Evolutionary conservation across 495 filamentous ascomycete species (phyloP), one percentile per base, ranked within the genome.

Genomic region (Lentithecium fluviatile): DNA sequence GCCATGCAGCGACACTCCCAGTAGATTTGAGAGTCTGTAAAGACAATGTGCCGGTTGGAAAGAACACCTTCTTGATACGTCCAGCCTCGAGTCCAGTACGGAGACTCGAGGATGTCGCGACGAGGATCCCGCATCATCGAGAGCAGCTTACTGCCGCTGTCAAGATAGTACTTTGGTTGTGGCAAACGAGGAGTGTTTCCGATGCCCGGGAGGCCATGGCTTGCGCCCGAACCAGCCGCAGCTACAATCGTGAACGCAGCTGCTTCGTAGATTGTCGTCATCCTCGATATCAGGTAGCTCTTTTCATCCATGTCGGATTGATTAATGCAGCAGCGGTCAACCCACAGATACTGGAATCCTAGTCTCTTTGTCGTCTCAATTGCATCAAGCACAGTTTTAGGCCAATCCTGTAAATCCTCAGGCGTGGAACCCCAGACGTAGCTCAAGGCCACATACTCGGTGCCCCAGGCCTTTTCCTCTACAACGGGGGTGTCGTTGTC

Each of bases 1-100:
- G 36, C 36, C 26, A 42, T 42, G 29, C 29, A 38, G 12, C 29
- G 36, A 19, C 26, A 53, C 34, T 53, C 50, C 50, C 26, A 53
- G 29, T 53, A 53, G 29, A 38, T 15, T 13, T 53, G 50, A 21
- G 32, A 13, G 17, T 53, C 32, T 10, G 50, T 19, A 32, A 32
- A 32, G 29, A 32, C 42, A 45, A 45, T 45, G 13, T 15, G n/a
- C 15, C 42, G 20, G 42, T 45, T 45, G n/a, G 42, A 45, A 17
- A 45, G 42, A 3, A 45, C 42, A 15, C 42, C 42, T 12, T 45
- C 42, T 45, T 45, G 42, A 45, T 45, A 45, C 4, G 20, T 45
- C 42, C 42, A 45, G 42, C 42, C 42, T 17, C 42, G 42, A 21
- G 15, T 32, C 29, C 29, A 32, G 29, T 32, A 32, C 10, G 29